Evolutionary conservation across 2,329 filamentous ascomycete genomes (phyloP), one percentile per base, ranked within the genome.

Genomic region (Ophiostoma pallidulum): DNA sequence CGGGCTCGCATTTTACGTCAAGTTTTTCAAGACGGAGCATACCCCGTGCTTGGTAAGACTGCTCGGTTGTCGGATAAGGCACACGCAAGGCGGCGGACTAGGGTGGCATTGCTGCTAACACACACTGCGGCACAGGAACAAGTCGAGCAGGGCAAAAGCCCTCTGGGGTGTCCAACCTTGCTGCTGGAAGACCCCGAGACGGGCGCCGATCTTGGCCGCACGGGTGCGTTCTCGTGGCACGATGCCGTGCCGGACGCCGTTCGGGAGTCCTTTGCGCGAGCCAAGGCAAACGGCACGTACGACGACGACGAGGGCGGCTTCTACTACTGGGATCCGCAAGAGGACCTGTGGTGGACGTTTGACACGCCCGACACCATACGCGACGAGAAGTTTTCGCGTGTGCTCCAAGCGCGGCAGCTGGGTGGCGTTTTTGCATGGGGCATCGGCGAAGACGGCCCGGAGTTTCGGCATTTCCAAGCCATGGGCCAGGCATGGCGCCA

Each of bases 391-490:
- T 77, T 86, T 49, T 64, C 70, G 4, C 60, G 72, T 4, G 71
- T 89, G 31, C 69, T 86, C 3, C 64, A 69, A 26, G 66, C 67
- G 28, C 71, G 74, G 58, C 62, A 66, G 1, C 61, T 88, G 0
- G 83, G 84, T 1, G 84, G 85, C 14, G 77, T 85, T 4, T 86
- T 88, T 71, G 82, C 83, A 1, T 88, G 83, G 84, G 82, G 80
- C 18, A 58, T 88, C 49, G 84, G 81, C 2, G 82, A 88, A 63
- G 84, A 88, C 50, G 72, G 68, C 2, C 66, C 68, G 1, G 46
- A 56, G 3, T 76, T 69, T 50, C 54, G 58, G 18, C 69, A 69
- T 47, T 59, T 74, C 10, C 53, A 53, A 29, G 66, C 66, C 4
- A 54, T 65, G 19, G 58, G 54, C 45, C 43, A 58, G 8, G 58